phyloP scores from a whole-genome alignment of 495 filamentous ascomycete species.

The Annulohypoxylon maeteangense region DNA sequence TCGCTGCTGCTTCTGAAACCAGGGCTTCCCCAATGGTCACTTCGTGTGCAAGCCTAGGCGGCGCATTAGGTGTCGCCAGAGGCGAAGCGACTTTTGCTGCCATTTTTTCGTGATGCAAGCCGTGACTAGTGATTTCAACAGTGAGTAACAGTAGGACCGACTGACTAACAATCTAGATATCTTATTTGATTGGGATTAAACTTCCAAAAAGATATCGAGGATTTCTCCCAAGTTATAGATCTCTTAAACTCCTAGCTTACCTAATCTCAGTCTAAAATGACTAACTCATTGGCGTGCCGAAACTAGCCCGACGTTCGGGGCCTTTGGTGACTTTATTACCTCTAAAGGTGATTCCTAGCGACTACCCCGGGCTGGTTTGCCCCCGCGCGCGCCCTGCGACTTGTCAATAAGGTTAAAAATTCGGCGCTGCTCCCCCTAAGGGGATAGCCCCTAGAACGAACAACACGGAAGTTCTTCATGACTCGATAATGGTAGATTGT shows the following conservation, averaged over 20 bases:
- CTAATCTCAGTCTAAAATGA: background rate
- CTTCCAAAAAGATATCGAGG: background rate
- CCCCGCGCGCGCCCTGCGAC: background rate
- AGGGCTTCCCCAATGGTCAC: conserved; percentile 46
- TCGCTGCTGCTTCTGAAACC: conserved; percentile 45
- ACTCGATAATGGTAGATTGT: too few species aligned
- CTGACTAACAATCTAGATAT: background rate
- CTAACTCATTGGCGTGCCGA: background rate
- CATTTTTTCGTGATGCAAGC: conserved; percentile 11
- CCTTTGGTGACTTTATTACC: background rate
- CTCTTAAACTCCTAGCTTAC: background rate
- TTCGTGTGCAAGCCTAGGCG: conserved; percentile 14
- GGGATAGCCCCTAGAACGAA: too few species aligned
- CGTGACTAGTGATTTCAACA: background rate
- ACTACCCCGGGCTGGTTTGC: too few species aligned
- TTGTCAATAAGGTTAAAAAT: background rate
- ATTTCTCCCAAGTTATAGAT: background rate
- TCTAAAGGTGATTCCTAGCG: background rate
- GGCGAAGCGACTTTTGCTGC: conserved; percentile 29
- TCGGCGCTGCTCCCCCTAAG: too few species aligned
- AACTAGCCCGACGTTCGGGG: conserved; percentile 5
- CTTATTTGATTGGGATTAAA: background rate
- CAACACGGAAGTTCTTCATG: too few species aligned
- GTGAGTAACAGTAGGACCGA: background rate
- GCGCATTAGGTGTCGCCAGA: background rate